Conservation (phyloP, 495 filamentous ascomycete genomes). For the Neurospora sp. region DNA sequence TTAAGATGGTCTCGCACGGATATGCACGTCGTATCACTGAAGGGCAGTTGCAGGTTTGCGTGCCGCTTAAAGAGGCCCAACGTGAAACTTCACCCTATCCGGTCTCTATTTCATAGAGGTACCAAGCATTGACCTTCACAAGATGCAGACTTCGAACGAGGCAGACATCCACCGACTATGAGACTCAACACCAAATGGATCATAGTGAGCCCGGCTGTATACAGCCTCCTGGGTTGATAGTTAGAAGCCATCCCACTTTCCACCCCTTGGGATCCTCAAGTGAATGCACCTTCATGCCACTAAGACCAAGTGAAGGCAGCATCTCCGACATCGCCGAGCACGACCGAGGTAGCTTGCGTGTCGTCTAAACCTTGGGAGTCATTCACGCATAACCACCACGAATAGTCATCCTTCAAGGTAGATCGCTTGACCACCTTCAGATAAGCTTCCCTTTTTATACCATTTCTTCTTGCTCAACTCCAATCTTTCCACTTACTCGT, state of each 20-base stretch:
- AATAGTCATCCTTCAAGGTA: not conserved
- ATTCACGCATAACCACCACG: not conserved
- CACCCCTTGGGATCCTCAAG: no score
- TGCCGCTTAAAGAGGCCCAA: not conserved
- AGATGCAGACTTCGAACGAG: no score
- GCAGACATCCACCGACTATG: not conserved
- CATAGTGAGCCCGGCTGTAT: not conserved
- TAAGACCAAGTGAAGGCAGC: not conserved
- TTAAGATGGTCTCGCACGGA: not conserved
- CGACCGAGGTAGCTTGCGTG: not conserved
- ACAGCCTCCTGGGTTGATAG: not conserved
- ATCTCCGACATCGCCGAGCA: not conserved
- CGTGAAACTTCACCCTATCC: not conserved
- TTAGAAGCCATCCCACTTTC: no score
- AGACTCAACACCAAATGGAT: not conserved
- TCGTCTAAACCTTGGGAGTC: not conserved
- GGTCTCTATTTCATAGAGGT: no score
- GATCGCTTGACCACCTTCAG: not conserved
- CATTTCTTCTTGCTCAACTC: not conserved
- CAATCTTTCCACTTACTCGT: not conserved
- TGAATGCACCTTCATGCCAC: no score
- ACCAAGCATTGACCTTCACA: no score
- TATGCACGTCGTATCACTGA: not conserved
- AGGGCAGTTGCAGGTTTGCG: not conserved
- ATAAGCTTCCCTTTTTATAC: not conserved